phyloP scores from a whole-genome alignment of 305 asterid species.

The Fraxinus nigra region DNA sequence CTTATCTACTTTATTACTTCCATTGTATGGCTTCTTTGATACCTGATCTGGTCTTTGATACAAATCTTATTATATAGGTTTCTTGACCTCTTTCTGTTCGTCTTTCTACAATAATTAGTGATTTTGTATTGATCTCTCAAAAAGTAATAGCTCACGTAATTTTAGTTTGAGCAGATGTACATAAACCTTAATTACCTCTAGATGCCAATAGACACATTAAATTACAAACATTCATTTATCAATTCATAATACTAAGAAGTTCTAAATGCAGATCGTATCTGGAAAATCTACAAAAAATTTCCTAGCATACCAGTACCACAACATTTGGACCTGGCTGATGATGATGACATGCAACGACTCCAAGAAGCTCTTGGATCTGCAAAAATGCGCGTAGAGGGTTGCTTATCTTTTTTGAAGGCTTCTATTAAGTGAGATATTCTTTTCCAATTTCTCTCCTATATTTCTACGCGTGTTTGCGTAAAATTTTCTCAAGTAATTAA shows the following conservation, averaged over 20 bases:
- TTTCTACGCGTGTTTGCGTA: neutral
- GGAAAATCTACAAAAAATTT: constrained; percentile 68
- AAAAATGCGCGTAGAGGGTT: constrained; percentile 78
- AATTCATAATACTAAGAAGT: constrained; percentile 22
- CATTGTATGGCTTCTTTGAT: constrained; percentile 9
- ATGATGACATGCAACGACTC: constrained; percentile 75
- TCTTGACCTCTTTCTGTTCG: neutral
- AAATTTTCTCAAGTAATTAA: neutral
- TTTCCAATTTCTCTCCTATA: constrained; percentile 18
- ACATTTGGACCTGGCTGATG: constrained; percentile 70
- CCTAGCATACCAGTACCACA: constrained; percentile 85
- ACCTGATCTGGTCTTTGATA: neutral
- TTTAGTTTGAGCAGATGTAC: neutral
- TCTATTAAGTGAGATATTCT: constrained; percentile 61
- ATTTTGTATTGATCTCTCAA: neutral
- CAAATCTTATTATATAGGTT: constrained; percentile 10
- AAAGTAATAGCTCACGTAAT: neutral
- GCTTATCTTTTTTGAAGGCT: constrained; percentile 79
- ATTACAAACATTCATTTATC: neutral
- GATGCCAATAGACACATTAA: neutral
- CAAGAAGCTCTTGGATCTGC: constrained; percentile 91
- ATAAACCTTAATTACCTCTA: neutral
- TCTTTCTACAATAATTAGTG: constrained; percentile 6
- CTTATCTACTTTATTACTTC: neutral
- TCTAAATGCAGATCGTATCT: constrained; percentile 59